phyloP scores from a whole-genome alignment of 805 yeast species.

The Wickerhamiella qilinensis region DNA sequence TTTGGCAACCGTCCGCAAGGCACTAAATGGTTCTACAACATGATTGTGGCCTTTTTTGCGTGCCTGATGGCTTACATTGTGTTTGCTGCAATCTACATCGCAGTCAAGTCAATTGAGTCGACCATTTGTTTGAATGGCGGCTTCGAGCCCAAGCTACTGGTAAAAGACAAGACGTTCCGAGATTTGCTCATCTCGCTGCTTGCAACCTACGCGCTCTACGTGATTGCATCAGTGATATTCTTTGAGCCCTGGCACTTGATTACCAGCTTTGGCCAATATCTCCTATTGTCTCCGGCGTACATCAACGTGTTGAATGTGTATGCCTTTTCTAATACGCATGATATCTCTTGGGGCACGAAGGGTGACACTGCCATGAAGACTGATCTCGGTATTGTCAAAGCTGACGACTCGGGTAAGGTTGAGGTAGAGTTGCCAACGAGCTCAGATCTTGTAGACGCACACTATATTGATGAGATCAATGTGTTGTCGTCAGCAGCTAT shows the following conservation, averaged over 20 bases:
- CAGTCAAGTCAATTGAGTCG: slow-evolving; percentile 52
- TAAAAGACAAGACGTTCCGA: slow-evolving; percentile 48
- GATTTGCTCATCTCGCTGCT: slow-evolving; percentile 75
- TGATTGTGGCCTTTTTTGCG: slow-evolving; percentile 68
- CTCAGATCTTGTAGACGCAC: slow-evolving; percentile 55
- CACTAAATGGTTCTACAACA: slow-evolving; percentile 58
- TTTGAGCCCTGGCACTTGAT: slow-evolving; percentile 89
- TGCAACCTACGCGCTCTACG: slow-evolving; percentile 70
- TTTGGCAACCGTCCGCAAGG: slow-evolving; percentile 94
- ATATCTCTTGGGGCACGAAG: slow-evolving; percentile 87
- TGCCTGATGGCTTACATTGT: slow-evolving; percentile 76
- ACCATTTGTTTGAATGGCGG: slow-evolving; percentile 30
- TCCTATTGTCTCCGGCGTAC: slow-evolving; percentile 74
- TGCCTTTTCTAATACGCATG: slow-evolving; percentile 58
- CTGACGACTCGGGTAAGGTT: slow-evolving; percentile 46
- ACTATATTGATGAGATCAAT: slow-evolving; percentile 50
- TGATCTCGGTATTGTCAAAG: slow-evolving; percentile 74
- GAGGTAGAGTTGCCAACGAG: slow-evolving; percentile 65
- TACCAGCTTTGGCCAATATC: slow-evolving; percentile 72
- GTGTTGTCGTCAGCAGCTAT: slow-evolving; percentile 29
- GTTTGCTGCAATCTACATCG: slow-evolving; percentile 71
- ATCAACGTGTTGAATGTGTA: slow-evolving; percentile 72
- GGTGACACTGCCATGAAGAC: slow-evolving; percentile 50
- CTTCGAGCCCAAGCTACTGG: slow-evolving; percentile 26
- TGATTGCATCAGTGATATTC: slow-evolving; percentile 61